These are phyloP conservation scores for Medicago lupulina DNA, from an alignment of 306 rosid genomes.

Conservation along the genomic window DNA sequence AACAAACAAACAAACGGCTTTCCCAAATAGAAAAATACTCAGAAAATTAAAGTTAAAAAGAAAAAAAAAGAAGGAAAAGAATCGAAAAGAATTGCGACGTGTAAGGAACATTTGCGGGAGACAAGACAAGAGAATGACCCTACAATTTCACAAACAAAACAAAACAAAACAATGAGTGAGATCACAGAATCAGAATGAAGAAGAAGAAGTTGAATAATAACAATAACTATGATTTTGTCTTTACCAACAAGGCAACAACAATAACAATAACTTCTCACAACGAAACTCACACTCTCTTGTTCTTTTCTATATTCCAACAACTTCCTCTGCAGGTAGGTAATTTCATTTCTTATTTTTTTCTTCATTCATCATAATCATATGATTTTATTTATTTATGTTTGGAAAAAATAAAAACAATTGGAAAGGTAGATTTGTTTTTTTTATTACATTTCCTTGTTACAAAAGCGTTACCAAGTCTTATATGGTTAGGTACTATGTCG, in stretches of 20 bases:
- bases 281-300: constrained; percentile 36
- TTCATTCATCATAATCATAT: neutral
- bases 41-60: neutral
- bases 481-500: constrained; percentile 13
- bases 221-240: constrained; percentile 45
- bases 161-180: neutral
- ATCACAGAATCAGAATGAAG: neutral
- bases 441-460: constrained; percentile 29
- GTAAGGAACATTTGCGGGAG: constrained; percentile 35
- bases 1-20: constrained; percentile 46
- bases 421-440: constrained; percentile 13
- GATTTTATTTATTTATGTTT: neutral
- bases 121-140: constrained; percentile 26
- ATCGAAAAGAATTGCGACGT: constrained; percentile 34
- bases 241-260: neutral
- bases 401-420: neutral
- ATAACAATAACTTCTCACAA: neutral
- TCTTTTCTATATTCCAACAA: neutral
- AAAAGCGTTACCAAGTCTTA: neutral
- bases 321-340: neutral
- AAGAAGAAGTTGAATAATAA: neutral
- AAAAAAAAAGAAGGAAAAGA: neutral
- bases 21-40: neutral
- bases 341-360: neutral
- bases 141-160: constrained; percentile 3